Conservation (phyloP, 192 early-diverging fungal genomes). For the Jimgerdemannia lactiflua region DNA sequence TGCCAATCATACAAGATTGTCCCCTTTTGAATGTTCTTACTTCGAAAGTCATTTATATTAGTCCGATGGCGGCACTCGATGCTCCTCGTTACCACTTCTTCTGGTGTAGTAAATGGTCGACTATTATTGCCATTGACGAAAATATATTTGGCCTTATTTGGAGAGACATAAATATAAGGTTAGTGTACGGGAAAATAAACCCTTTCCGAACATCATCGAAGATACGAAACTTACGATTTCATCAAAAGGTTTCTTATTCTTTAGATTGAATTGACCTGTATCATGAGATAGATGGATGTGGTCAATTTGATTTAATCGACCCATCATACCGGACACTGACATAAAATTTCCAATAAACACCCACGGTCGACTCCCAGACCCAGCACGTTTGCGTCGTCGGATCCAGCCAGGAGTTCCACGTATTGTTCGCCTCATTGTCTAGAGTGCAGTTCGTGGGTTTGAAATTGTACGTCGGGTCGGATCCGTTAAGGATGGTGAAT, state of each 20-base stretch:
- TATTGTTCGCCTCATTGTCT: not conserved
- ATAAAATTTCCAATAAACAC: too few species aligned
- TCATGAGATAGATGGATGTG: not conserved
- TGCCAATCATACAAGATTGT: not conserved
- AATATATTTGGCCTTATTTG: not conserved
- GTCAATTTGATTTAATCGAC: not conserved
- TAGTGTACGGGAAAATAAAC: not conserved
- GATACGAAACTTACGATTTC: not conserved
- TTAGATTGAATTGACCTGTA: not conserved
- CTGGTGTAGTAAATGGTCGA: not conserved
- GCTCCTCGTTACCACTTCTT: not conserved
- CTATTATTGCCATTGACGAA: not conserved
- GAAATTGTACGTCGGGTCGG: not conserved
- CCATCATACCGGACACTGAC: too few species aligned
- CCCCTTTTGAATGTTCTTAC: not conserved
- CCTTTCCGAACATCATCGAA: not conserved
- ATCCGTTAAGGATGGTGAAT: not conserved
- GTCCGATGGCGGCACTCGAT: not conserved
- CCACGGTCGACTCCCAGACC: not conserved
- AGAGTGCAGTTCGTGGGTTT: not conserved
- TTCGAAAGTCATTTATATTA: not conserved
- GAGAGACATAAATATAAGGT: not conserved
- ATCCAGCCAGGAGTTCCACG: not conserved
- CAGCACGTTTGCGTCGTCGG: not conserved
- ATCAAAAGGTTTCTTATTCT: not conserved